Evolutionary conservation across 371 early-diverging fungal species (phyloP).

Genomic region (Sporodiniella umbellata): DNA sequence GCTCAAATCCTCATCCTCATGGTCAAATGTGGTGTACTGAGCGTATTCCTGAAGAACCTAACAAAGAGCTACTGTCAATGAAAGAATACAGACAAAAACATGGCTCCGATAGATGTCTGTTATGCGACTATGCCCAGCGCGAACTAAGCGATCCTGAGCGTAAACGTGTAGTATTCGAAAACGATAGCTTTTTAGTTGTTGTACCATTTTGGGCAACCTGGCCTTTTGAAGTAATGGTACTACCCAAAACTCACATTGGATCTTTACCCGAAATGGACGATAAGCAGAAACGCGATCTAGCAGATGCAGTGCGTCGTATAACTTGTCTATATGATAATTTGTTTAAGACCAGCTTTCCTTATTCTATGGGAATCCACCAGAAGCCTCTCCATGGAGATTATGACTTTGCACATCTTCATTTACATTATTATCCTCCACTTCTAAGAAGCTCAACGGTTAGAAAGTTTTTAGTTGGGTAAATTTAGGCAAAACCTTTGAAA

Average conservation of each 20-base stretch:
- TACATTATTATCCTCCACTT: conserved; percentile 95
- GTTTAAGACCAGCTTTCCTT: conserved; percentile 90
- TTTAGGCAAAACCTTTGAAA: neutral
- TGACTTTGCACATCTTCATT: conserved; percentile 71
- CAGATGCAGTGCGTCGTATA: conserved; percentile 69
- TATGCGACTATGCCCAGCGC: conserved; percentile 76
- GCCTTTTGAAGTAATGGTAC: conserved; percentile 91
- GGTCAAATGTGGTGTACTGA: conserved; percentile 92
- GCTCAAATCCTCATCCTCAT: conserved; percentile 94
- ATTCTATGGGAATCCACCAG: conserved; percentile 93
- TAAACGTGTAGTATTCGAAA: conserved; percentile 75
- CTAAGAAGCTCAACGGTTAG: conserved; percentile 84
- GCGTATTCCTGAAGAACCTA: conserved; percentile 75
- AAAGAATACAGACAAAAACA: conserved; percentile 50
- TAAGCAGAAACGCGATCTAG: conserved; percentile 55
- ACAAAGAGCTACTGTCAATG: conserved; percentile 64
- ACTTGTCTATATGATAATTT: conserved; percentile 89
- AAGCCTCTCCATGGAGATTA: conserved; percentile 60
- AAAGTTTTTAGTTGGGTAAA: conserved; percentile 93
- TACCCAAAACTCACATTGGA: conserved; percentile 67
- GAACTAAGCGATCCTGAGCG: conserved; percentile 57
- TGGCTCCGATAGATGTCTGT: conserved; percentile 50
- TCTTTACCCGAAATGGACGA: conserved; percentile 53
- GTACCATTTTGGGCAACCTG: conserved; percentile 96
- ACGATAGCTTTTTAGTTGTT: conserved; percentile 73